Evolutionary conservation across 257 asterid species (phyloP).

Genomic region (Solanum dulcamara): DNA sequence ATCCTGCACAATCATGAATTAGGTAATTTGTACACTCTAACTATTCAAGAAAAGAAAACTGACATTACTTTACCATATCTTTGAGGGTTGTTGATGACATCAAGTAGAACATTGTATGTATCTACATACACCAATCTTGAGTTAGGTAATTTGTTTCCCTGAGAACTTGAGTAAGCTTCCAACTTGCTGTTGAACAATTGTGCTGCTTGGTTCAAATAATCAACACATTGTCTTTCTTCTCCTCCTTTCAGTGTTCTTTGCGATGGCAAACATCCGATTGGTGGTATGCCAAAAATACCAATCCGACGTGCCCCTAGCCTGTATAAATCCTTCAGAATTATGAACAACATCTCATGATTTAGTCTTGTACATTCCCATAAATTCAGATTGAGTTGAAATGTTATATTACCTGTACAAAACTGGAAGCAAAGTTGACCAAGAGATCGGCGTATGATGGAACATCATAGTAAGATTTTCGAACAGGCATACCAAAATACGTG

Average conservation of each 20-base stretch:
- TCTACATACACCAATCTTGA: constrained; percentile 39
- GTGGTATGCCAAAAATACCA: constrained; percentile 35
- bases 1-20: neutral
- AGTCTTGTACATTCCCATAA: neutral
- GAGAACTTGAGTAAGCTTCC: constrained; percentile 14
- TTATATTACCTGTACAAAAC: constrained; percentile 38
- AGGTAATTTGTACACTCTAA: neutral
- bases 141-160: constrained; percentile 16
- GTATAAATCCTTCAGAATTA: constrained; percentile 32
- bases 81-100: constrained; percentile 34
- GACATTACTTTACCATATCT: constrained; percentile 36
- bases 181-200: constrained; percentile 37
- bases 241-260: constrained; percentile 70
- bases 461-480: constrained; percentile 28
- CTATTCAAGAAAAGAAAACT: neutral
- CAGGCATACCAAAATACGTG: constrained; percentile 26
- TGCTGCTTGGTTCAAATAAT: constrained; percentile 27
- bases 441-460: constrained; percentile 35
- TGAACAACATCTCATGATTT: neutral
- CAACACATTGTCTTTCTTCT: constrained; percentile 28
- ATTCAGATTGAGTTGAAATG: neutral
- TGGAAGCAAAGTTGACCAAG: constrained; percentile 35
- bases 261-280: constrained; percentile 71
- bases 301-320: constrained; percentile 30
- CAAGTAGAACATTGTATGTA: constrained; percentile 32